A percentile compares a stretch with the other conserved stretches of the same genome.
Evolutionary conservation across 139 green algal species (phyloP).

Genomic region (Raphidocelis subcapitata): DNA sequence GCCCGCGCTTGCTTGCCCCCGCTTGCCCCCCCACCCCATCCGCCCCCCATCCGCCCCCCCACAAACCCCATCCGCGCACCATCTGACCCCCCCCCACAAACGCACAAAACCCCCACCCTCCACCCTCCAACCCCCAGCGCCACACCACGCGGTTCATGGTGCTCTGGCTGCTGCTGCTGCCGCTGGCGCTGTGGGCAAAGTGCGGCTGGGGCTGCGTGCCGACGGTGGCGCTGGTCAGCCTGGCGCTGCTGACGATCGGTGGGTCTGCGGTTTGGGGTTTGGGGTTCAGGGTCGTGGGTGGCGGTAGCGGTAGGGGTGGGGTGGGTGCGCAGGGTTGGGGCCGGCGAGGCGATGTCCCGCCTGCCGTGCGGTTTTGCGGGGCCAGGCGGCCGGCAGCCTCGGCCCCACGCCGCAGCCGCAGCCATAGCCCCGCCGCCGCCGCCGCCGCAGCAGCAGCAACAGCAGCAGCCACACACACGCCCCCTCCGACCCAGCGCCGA

Average conservation of each 20-base stretch:
- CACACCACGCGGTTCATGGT: conserved; percentile 67
- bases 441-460: neutral
- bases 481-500: no score
- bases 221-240: conserved; percentile 28
- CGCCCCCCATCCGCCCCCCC: no score
- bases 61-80: no score
- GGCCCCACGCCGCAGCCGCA: no score
- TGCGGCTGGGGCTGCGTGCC: conserved; percentile 29
- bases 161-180: conserved; percentile 79
- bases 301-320: no score
- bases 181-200: conserved; percentile 64
- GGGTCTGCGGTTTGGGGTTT: neutral
- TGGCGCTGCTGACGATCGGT: conserved; percentile 25
- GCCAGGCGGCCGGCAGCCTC: no score
- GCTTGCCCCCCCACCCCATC: no score
- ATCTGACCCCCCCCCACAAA: conserved; percentile 16
- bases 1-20: no score
- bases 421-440: no score
- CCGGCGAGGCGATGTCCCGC: no score
- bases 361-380: no score
- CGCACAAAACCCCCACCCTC: neutral
- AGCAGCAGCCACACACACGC: neutral
- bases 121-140: conserved; percentile 15
- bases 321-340: no score
- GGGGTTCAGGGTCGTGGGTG: neutral